Conservation (phyloP, 1,284 basidiomycete species). For the Ceratobasidium sp. region DNA sequence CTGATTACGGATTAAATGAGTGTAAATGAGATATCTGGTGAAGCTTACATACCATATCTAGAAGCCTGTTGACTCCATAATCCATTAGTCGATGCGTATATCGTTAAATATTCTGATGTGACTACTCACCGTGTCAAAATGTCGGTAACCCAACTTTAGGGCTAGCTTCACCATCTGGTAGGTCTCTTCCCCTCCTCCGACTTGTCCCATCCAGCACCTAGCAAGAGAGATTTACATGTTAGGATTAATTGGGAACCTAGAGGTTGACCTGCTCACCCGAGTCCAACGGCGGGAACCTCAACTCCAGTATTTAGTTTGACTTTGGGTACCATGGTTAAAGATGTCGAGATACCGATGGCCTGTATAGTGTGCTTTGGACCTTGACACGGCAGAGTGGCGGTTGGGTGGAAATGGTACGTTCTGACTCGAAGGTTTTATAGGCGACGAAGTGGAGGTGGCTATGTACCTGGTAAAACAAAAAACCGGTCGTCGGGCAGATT, state of each 20-base stretch:
- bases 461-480: not conserved
- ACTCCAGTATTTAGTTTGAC: slow-evolving; percentile 58
- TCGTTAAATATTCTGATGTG: not conserved
- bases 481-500: not conserved
- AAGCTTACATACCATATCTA: slow-evolving; percentile 22
- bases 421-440: slow-evolving; percentile 5
- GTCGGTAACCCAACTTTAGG: slow-evolving; percentile 50
- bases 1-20: not conserved
- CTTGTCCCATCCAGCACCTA: slow-evolving; percentile 52
- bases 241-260: not conserved
- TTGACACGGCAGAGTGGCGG: too few relatives aligned
- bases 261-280: slow-evolving; percentile 48
- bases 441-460: not conserved
- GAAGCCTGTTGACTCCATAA: slow-evolving; percentile 9
- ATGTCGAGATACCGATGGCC: not conserved
- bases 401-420: too few relatives aligned
- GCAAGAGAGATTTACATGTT: not conserved
- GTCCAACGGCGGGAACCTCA: slow-evolving; percentile 55
- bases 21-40: not conserved
- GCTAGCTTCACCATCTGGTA: slow-evolving; percentile 51
- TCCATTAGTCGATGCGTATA: not conserved
- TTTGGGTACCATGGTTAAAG: not conserved
- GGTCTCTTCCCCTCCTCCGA: slow-evolving; percentile 50
- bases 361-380: too few relatives aligned
- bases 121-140: slow-evolving; percentile 47